Percentiles rank a stretch among this genome's conserved stretches.
Conservation (phyloP, 2,329 filamentous ascomycete genomes). For the Canariomyces notabilis region DNA sequence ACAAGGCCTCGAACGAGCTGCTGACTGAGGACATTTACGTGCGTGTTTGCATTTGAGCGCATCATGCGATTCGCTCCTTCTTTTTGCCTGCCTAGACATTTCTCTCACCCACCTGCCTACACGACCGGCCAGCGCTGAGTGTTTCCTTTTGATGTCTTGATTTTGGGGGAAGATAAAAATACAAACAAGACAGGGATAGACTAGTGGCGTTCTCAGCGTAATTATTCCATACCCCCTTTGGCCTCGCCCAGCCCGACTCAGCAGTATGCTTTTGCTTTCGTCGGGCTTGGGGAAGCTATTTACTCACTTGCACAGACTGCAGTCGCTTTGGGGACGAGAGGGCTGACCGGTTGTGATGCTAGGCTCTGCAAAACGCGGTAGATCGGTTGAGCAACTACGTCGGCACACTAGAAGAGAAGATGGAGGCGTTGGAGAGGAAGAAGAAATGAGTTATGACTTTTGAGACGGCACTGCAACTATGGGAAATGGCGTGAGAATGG, state of each 20-base stretch:
- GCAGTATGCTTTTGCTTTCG: background rate
- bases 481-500: background rate
- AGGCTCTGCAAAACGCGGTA: conserved; percentile 85
- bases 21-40: conserved; percentile 95
- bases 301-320: background rate
- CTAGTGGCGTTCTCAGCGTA: conserved; percentile 6
- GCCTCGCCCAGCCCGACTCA: background rate
- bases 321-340: background rate
- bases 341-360: conserved; percentile 14
- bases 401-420: conserved; percentile 72
- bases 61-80: conserved; percentile 19
- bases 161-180: background rate
- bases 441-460: conserved; percentile 49
- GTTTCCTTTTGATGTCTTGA: background rate
- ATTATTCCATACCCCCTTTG: conserved; percentile 12
- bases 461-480: background rate
- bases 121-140: background rate
- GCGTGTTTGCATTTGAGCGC: conserved; percentile 47
- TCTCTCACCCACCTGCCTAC: conserved; percentile 3
- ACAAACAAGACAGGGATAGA: background rate
- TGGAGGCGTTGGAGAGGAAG: conserved; percentile 59
- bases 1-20: conserved; percentile 88
- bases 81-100: conserved; percentile 11
- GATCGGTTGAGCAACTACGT: conserved; percentile 83
- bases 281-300: background rate